Conservation (phyloP, 495 filamentous ascomycete genomes). For the Hypoxylon fuscum region DNA sequence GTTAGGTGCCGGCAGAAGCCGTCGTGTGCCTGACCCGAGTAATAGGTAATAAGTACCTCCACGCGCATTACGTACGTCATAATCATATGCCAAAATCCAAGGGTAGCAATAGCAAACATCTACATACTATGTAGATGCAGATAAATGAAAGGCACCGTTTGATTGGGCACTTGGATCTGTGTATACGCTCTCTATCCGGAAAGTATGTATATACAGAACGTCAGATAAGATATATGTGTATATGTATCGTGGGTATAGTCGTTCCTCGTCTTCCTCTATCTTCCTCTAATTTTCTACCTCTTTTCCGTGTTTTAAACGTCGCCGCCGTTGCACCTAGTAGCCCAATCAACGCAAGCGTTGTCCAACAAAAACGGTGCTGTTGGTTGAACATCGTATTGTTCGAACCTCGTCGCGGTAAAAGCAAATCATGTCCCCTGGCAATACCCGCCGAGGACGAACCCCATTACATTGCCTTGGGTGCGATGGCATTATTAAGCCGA, state of each 20-base stretch:
- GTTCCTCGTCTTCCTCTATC: slow-evolving; percentile 16
- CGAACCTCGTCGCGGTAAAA: background rate
- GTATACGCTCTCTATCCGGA: slow-evolving; percentile 18
- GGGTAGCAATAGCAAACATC: background rate
- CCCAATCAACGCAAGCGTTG: slow-evolving; percentile 11
- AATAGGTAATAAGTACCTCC: background rate
- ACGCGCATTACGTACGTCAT: slow-evolving; percentile 26
- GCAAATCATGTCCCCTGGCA: too few species aligned
- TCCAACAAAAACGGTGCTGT: slow-evolving; percentile 16
- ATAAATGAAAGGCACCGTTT: background rate
- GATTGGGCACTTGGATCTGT: background rate
- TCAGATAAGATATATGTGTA: slow-evolving; percentile 4
- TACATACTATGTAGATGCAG: background rate
- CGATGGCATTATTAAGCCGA: slow-evolving; percentile 28
- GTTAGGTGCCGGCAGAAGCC: slow-evolving; percentile 27
- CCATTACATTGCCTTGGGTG: slow-evolving; percentile 13
- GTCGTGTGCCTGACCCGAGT: slow-evolving; percentile 12
- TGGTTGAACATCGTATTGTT: background rate
- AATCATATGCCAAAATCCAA: slow-evolving; percentile 30
- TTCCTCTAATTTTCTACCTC: background rate
- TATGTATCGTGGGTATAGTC: slow-evolving; percentile 24
- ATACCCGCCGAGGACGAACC: too few species aligned
- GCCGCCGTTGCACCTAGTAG: background rate
- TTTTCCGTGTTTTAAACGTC: slow-evolving; percentile 2
- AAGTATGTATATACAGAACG: slow-evolving; percentile 32